Percentiles rank a stretch among this genome's conserved stretches.
Evolutionary conservation across 768 basidiomycete genomes (phyloP).

Genomic region (Russula earlei): DNA sequence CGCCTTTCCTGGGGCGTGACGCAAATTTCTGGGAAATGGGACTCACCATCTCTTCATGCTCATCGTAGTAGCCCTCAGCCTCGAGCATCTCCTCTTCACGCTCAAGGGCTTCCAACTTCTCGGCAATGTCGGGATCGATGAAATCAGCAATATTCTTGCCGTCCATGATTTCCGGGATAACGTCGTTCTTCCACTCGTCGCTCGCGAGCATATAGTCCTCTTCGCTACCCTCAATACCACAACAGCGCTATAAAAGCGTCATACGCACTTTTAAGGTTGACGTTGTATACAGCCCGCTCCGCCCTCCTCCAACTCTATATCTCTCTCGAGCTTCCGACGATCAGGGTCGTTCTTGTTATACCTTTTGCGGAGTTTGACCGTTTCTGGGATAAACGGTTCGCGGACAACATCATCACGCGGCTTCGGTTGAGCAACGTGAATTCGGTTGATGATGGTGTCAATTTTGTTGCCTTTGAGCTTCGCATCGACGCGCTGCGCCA

Average conservation of each 20-base stretch:
- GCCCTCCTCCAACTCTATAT: constrained; percentile 78
- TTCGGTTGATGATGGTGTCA: constrained; percentile 86
- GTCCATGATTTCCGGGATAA: constrained; percentile 97
- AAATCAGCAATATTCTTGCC: constrained; percentile 99
- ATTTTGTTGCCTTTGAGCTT: constrained; percentile 94
- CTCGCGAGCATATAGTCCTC: constrained; percentile 86
- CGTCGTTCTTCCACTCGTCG: constrained; percentile 91
- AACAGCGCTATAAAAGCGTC: background rate
- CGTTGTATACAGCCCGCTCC: constrained; percentile 87
- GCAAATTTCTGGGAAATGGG: background rate
- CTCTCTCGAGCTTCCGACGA: constrained; percentile 62
- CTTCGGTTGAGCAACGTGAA: constrained; percentile 90
- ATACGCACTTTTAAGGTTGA: constrained; percentile 77
- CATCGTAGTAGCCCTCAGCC: constrained; percentile 91
- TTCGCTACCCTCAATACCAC: constrained; percentile 26
- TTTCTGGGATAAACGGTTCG: constrained; percentile 83
- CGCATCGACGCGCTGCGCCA: constrained; percentile 87
- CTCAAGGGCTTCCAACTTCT: constrained; percentile 94
- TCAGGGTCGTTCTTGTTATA: constrained; percentile 84
- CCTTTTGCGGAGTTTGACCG: constrained; percentile 62
- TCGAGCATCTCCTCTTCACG: constrained; percentile 92
- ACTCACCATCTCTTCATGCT: constrained; percentile 76
- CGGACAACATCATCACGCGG: constrained; percentile 85
- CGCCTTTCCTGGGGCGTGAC: background rate
- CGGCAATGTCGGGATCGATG: constrained; percentile 93